Conservation (phyloP, 2,329 filamentous ascomycete genomes). For the Scedosporium boydii region DNA sequence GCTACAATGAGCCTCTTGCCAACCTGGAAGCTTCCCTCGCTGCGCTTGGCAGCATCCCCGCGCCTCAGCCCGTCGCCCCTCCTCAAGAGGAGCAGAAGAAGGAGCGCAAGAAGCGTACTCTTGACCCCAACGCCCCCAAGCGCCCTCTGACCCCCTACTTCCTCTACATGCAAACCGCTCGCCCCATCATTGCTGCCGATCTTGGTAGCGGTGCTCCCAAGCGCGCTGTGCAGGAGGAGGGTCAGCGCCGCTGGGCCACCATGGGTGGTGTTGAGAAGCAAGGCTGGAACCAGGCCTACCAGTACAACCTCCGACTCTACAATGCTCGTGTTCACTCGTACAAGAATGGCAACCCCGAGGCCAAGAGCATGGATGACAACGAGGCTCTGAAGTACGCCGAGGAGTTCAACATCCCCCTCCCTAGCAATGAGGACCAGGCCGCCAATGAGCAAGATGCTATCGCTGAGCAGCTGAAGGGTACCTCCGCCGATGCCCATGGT, state of each 20-base stretch:
- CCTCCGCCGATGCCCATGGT: constrained; percentile 25
- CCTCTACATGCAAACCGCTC: constrained; percentile 83
- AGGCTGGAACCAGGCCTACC: constrained; percentile 58
- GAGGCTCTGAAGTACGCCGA: constrained; percentile 54
- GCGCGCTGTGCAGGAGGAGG: constrained; percentile 80
- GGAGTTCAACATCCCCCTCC: constrained; percentile 43
- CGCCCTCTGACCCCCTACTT: constrained; percentile 91
- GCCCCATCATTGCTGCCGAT: constrained; percentile 71
- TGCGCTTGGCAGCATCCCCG: constrained; percentile 34
- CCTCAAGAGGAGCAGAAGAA: constrained; percentile 60
- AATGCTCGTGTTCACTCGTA: constrained; percentile 57
- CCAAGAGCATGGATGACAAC: constrained; percentile 52
- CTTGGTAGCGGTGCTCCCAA: constrained; percentile 68
- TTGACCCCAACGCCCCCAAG: constrained; percentile 92
- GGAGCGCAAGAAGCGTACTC: constrained; percentile 79
- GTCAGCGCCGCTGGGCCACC: constrained; percentile 73
- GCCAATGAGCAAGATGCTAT: constrained; percentile 47
- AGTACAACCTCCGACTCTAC: constrained; percentile 58
- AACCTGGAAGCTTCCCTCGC: constrained; percentile 41
- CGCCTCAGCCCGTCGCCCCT: constrained; percentile 21
- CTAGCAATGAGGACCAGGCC: constrained; percentile 33
- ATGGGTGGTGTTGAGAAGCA: constrained; percentile 68
- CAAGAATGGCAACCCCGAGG: constrained; percentile 47
- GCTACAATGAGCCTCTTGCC: constrained; percentile 32
- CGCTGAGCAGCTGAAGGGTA: constrained; percentile 45